Conservation (phyloP, 2,329 filamentous ascomycete species). For the Bertia moriformis region DNA sequence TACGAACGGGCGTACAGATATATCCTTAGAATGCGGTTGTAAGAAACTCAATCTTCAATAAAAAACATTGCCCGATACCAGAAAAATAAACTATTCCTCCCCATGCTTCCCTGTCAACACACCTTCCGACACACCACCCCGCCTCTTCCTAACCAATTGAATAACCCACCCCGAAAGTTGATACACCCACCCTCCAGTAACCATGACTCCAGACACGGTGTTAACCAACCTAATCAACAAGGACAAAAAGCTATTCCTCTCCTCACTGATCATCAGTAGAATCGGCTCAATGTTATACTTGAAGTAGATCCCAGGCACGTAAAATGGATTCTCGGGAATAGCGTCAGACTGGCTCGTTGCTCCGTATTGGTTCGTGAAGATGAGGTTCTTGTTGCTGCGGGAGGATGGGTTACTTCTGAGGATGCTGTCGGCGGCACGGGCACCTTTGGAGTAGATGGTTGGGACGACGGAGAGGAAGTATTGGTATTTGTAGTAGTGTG, state of each 20-base stretch:
- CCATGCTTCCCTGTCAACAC: slow-evolving; percentile 25
- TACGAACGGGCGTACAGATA: no score
- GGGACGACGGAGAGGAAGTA: slow-evolving; percentile 55
- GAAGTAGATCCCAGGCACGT: slow-evolving; percentile 49
- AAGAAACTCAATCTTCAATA: no score
- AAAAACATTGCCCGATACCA: neutral
- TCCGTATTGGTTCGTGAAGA: slow-evolving; percentile 56
- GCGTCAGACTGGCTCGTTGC: slow-evolving; percentile 40
- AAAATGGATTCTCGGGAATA: slow-evolving; percentile 28
- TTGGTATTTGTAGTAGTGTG: slow-evolving; percentile 51
- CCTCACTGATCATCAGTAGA: slow-evolving; percentile 43
- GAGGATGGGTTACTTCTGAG: slow-evolving; percentile 16
- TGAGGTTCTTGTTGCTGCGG: slow-evolving; percentile 22
- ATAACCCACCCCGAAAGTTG: slow-evolving; percentile 39
- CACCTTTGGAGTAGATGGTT: slow-evolving; percentile 42
- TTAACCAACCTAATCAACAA: slow-evolving; percentile 47
- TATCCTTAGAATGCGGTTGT: no score
- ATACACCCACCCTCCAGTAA: slow-evolving; percentile 50
- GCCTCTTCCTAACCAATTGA: slow-evolving; percentile 28
- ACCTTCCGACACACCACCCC: slow-evolving; percentile 24
- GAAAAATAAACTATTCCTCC: neutral
- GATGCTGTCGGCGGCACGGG: slow-evolving; percentile 9
- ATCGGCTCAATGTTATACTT: slow-evolving; percentile 58
- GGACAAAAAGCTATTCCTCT: slow-evolving; percentile 37
- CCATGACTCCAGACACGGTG: slow-evolving; percentile 45